Conservation (phyloP, 2,329 filamentous ascomycete genomes). For the Tolypocladium tropicale region DNA sequence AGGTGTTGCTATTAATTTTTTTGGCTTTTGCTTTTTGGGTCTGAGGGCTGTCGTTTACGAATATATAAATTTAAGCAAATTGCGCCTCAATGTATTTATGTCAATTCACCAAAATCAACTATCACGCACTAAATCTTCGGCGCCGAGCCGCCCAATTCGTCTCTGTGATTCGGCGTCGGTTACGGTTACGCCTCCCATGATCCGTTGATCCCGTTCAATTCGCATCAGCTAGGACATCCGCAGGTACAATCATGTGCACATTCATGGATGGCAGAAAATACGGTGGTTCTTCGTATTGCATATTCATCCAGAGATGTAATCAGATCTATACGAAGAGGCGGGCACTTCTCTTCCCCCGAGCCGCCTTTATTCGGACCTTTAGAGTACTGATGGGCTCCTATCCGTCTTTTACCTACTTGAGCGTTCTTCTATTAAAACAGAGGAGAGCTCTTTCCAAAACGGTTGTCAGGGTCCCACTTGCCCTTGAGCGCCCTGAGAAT, state of each 20-base stretch:
- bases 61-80: too few species aligned
- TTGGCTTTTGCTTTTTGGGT: not conserved
- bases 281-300: not conserved
- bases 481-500: not conserved
- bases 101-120: not conserved
- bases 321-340: not conserved
- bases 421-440: not conserved
- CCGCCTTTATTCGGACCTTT: not conserved
- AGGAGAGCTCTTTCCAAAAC: not conserved
- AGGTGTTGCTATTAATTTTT: conserved; percentile 13
- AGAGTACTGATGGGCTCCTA: not conserved
- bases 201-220: not conserved
- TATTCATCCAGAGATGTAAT: not conserved
- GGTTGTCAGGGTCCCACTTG: not conserved
- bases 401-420: not conserved
- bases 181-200: not conserved
- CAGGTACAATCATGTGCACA: not conserved
- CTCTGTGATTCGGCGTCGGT: not conserved
- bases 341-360: not conserved
- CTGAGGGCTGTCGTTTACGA: too few species aligned
- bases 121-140: not conserved
- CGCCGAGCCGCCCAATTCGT: not conserved
- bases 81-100: too few species aligned
- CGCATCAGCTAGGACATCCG: not conserved
- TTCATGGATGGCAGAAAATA: not conserved